Base-by-base conservation (phyloP, 768 basidiomycete genomes). In the Chalciporus chontae region DNA sequence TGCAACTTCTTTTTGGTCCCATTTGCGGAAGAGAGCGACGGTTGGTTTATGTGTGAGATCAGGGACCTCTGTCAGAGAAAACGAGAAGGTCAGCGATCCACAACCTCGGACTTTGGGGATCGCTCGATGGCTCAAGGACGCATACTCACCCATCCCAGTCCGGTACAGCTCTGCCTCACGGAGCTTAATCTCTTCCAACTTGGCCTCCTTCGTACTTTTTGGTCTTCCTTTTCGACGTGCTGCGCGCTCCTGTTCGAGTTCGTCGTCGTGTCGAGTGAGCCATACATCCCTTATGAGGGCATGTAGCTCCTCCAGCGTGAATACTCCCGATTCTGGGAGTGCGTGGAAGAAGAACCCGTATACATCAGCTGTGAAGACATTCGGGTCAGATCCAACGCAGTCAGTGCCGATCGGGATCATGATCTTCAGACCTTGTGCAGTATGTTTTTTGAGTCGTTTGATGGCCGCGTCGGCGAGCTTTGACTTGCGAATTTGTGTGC, bases 291-390 rank as follows among this genome's bases (percentile, higher is more conserved):
- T 68, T 10, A 91, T 68, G 48, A 91, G 57, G 4, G 66, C 64
- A 60, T 92, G 90, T 31, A 93, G 67, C 37, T 86, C 83, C 21
- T 79, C 72, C 2, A 92, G 72, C 0, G 80, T 73, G 43, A 92
- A 65, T 4, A 73, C 73, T 8, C 71, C 71, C 37, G 78, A 77
- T 41, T 78, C 73, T 0, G 88, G 88, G 8, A 91, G 63, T 9
- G 83, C 80, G 52, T 85, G 77, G 58, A 77, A 86, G 66, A 90
- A 91, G 69, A 92, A 92, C 11, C 78, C 77, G 65, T 82, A 87
- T 9, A 86, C 69, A 60, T 90, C 81, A 53, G 77, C 88, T 89
- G 60, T 36, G 8, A 36, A 36, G n/a, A 36, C 9, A 14, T 36
- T 15, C n/a, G n/a, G 34, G 34, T 36, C 34, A 36, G 34, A 53